These are phyloP conservation scores for Vickermania spadyakhi DNA, from an alignment of 208 protist genomes.

Conservation along the genomic window DNA sequence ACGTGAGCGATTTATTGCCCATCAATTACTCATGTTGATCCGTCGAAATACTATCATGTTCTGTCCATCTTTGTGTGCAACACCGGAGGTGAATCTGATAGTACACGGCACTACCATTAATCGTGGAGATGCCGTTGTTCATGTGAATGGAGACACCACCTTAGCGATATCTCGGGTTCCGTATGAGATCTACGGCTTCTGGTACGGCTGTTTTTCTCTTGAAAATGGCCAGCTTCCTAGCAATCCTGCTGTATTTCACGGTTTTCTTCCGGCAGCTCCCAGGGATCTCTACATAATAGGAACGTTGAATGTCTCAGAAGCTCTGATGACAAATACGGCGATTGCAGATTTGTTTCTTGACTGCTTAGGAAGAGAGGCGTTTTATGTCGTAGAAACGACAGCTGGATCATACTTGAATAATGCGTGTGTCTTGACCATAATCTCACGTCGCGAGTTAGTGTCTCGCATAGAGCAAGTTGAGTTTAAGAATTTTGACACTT, in stretches of 20 bases:
- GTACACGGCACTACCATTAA: slow-evolving; percentile 66
- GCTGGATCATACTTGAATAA: background rate
- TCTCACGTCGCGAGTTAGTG: slow-evolving; percentile 56
- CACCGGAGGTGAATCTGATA: slow-evolving; percentile 47
- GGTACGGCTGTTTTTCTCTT: slow-evolving; percentile 73
- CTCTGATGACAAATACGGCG: slow-evolving; percentile 33
- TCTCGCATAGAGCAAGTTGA: slow-evolving; percentile 51
- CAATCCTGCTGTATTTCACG: slow-evolving; percentile 37
- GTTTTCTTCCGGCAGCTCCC: slow-evolving; percentile 52
- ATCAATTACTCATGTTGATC: slow-evolving; percentile 54
- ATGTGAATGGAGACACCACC: slow-evolving; percentile 32
- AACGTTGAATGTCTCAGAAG: slow-evolving; percentile 36
- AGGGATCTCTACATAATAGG: slow-evolving; percentile 73
- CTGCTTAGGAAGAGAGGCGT: slow-evolving; percentile 28
- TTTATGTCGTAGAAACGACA: slow-evolving; percentile 47
- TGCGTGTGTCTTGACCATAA: slow-evolving; percentile 26
- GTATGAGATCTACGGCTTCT: slow-evolving; percentile 75
- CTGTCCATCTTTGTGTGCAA: slow-evolving; percentile 55
- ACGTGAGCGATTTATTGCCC: slow-evolving; percentile 46
- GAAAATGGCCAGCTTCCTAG: slow-evolving; percentile 26
- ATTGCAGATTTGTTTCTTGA: slow-evolving; percentile 41
- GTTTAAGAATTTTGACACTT: slow-evolving; percentile 23
- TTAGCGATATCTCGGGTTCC: slow-evolving; percentile 63
- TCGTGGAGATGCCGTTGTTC: slow-evolving; percentile 11
- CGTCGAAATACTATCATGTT: slow-evolving; percentile 65